These are phyloP conservation scores for Boletus barrowsii DNA, from an alignment of 768 basidiomycete species.

Conservation along the genomic window DNA sequence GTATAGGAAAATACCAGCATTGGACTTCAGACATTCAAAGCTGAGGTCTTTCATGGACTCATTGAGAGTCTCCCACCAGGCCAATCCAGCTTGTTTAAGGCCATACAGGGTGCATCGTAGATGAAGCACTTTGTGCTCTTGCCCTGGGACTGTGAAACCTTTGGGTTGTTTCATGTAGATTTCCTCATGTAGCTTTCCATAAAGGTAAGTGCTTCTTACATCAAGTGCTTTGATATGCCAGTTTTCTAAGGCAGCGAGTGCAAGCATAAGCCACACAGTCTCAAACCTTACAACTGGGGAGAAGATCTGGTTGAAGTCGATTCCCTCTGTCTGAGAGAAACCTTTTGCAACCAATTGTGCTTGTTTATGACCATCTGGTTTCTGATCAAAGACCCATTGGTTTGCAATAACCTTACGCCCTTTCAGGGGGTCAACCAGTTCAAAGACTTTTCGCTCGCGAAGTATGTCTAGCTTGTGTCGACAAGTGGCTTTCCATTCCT, in stretches of 20 bases:
- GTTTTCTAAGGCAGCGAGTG: neutral
- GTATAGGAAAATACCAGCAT: neutral
- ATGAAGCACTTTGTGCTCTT: neutral
- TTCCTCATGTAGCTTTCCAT: neutral
- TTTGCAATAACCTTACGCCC: no score
- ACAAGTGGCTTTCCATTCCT: neutral
- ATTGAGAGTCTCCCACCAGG: neutral
- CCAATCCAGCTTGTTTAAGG: neutral
- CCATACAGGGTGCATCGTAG: neutral
- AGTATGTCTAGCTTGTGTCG: no score
- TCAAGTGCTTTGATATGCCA: neutral
- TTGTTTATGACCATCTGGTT: no score
- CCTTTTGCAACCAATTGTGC: no score
- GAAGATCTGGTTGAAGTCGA: no score
- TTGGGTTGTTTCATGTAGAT: neutral
- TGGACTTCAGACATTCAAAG: neutral
- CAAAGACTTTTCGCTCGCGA: neutral
- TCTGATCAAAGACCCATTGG: neutral
- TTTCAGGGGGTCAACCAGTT: no score
- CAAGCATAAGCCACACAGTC: no score
- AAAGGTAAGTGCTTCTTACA: neutral
- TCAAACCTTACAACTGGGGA: neutral
- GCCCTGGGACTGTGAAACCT: neutral
- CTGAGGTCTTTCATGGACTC: neutral
- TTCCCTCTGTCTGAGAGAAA: no score